Conservation (phyloP, 345 rosid genomes). For the Rhizophora apiculata region DNA sequence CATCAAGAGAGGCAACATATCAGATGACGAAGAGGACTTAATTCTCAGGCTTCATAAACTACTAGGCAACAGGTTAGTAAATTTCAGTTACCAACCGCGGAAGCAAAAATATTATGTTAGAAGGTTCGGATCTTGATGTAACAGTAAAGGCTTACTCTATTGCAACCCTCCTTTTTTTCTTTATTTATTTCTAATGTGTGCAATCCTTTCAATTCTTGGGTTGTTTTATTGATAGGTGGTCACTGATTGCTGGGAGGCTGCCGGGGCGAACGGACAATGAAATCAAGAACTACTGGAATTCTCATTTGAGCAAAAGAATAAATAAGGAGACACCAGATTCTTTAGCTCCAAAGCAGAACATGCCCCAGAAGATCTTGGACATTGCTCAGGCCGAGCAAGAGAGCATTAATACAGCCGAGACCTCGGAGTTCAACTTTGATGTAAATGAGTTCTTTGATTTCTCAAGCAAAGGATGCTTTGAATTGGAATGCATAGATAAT, state of each 20-base stretch:
- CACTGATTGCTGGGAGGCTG: constrained; percentile 67
- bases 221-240: constrained; percentile 38
- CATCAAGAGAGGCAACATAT: constrained; percentile 64
- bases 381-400: constrained; percentile 1
- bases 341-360: not conserved
- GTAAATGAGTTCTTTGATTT: constrained; percentile 38
- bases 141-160: too few species aligned
- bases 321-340: constrained; percentile 18
- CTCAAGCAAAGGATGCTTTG: constrained; percentile 31
- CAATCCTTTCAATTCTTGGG: too few species aligned
- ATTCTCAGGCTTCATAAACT: constrained; percentile 55
- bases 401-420: not conserved
- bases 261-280: constrained; percentile 73
- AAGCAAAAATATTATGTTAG: too few species aligned
- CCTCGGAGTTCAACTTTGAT: constrained; percentile 25
- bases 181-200: not conserved
- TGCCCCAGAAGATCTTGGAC: not conserved
- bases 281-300: constrained; percentile 69
- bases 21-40: constrained; percentile 55
- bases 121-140: too few species aligned
- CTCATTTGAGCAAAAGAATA: constrained; percentile 60
- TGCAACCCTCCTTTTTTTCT: not conserved
- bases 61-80: constrained; percentile 50
- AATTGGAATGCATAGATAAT: constrained; percentile 44
- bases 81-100: not conserved